Base-by-base conservation (phyloP, 306 rosid species). In the Nissolia schottii region DNA sequence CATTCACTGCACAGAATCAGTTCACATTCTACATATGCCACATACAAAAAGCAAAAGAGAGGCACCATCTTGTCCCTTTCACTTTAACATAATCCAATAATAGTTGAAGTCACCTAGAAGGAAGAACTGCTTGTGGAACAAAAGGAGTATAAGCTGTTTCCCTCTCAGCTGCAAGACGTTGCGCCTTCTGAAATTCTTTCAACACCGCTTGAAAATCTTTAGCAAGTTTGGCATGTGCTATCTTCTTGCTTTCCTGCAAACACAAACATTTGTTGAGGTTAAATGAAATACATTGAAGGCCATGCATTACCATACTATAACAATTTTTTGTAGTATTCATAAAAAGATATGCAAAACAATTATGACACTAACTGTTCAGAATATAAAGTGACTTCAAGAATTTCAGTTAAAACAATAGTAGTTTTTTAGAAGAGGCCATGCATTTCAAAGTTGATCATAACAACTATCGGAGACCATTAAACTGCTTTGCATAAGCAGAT, bases 201-300 rank as follows among this genome's bases (percentile, higher is more conserved):
- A 94, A 80, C 49, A 94, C 98, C 45, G 91, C 96, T 77, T 94
- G 98, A 82, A 94, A 94, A 81, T 94, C 96, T 86, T 94, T 94
- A 5, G 98, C 98, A 73, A 94, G 98, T 83, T 94, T 94, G 75
- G 96, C 98, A 83, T 94, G 97, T 28, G 98, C 92, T 69, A 94
- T 86, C 82, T 94, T 94, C 90, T 94, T 91, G 85, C 92, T 94
- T 32, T 92, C 87, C 98, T 91, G 84, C 59, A 87, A 62, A 81
- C 41, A 69, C 8, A 62, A 61, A 57, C 37, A 11, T 16, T n/a
- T 71, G 43, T 29, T 43, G 7, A 70, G 41, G 56, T 27, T 32
- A 58, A 63, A 66, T 24, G 18, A 58, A 63, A 66, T 24, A 15
- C 49, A 57, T 68, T 64, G 23, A 76, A 77, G 59, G 14, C 38